Conservation (phyloP, 192 early-diverging fungal genomes). For the Oehlia diaphana region DNA sequence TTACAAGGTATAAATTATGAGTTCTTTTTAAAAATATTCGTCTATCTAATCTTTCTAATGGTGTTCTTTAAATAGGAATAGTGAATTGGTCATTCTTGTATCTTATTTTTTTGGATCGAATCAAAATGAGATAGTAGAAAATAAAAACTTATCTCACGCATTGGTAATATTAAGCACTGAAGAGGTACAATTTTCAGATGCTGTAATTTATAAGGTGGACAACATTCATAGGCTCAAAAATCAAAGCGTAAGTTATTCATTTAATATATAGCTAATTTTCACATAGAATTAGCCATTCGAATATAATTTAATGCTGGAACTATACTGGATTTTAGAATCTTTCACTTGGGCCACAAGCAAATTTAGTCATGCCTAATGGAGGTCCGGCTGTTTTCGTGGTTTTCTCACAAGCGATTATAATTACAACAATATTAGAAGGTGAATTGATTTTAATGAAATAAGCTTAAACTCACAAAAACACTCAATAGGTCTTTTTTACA, state of each 20-base stretch:
- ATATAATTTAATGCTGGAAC: background rate
- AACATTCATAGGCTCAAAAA: background rate
- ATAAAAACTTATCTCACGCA: background rate
- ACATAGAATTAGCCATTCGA: background rate
- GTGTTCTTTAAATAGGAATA: slow-evolving; percentile 1
- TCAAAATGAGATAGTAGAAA: background rate
- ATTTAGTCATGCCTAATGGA: slow-evolving; percentile 29
- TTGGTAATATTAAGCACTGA: slow-evolving; percentile 1
- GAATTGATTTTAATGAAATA: background rate
- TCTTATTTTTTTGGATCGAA: background rate
- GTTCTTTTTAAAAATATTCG: background rate
- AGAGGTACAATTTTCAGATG: background rate
- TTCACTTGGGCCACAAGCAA: background rate
- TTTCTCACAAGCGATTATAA: slow-evolving; percentile 26
- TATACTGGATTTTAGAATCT: slow-evolving; percentile 7
- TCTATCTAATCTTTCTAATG: too few species aligned
- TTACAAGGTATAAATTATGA: background rate
- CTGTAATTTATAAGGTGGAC: background rate
- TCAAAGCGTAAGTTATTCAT: slow-evolving; percentile 11
- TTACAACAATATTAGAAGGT: slow-evolving; percentile 28
- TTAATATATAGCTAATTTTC: background rate
- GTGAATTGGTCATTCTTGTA: slow-evolving; percentile 12
- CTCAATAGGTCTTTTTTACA: background rate
- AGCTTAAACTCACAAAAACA: background rate
- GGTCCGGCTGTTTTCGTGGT: slow-evolving; percentile 28